Evolutionary conservation across 1,284 basidiomycete species (phyloP), one percentile per base, ranked within the genome.

Genomic region (Ganoderma multipileum): DNA sequence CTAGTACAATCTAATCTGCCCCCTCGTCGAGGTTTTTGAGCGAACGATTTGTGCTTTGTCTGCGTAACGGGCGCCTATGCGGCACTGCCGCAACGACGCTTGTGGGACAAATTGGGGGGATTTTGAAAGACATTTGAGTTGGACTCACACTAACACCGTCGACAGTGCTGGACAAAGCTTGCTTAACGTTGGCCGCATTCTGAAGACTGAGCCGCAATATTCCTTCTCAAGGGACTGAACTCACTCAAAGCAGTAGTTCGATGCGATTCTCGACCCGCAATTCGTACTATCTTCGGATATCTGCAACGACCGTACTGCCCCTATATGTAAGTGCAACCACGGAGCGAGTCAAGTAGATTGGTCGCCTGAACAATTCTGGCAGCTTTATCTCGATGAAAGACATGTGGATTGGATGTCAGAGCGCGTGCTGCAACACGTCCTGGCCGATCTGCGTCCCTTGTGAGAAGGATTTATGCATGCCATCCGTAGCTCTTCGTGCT

Each of bases 381-480:
- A 93, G 92, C 78, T 94, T 16, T 94, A 93, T 77, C 84, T 94
- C 18, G 92, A 94, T 75, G 90, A 91, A 72, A 85, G 86, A n/a
- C 93, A 94, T 79, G 76, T 91, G 20, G 83, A 87, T 57, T 94
- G 93, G 93, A 94, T 94, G 92, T 88, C 91, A 7, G 92, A 94
- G 71, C 73, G 81, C 33, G 82, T 89, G 54, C 80, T 94, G 16
- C 92, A 93, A 74, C 86, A 88, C 74, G 89, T 94, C 30, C 83
- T 94, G 2, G 84, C 86, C 18, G 92, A 94, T 76, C 78, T 94
- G 58, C 84, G 89, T 73, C 90, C 90, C 68, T 79, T 88, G 93
- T 93, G 69, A 72, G 85, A 73, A 16, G 9, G 3, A 12, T 55
- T 44, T 52, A 8, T 36, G 28, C 20, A 52, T 26, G 8, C 12